Evolutionary conservation across 2,329 filamentous ascomycete species (phyloP).

Genomic region (Sporothrix curviconia): DNA sequence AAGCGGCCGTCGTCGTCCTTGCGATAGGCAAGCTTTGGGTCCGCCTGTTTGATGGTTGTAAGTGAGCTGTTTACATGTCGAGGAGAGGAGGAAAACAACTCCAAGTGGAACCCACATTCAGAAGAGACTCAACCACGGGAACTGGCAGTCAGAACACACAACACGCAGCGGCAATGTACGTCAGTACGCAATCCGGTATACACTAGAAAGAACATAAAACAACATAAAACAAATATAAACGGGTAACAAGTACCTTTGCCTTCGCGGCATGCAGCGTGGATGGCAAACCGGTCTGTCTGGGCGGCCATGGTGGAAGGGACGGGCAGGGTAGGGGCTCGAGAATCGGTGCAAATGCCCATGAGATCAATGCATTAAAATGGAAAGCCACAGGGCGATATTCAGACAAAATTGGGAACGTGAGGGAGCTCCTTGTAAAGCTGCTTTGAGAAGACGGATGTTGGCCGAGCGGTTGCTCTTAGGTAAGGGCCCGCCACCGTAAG

Average conservation of each 20-base stretch:
- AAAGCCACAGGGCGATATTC: background rate
- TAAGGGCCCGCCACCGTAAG: background rate
- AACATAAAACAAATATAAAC: too few species aligned
- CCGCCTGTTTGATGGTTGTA: constrained; percentile 48
- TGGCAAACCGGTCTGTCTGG: constrained; percentile 56
- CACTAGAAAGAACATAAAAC: too few species aligned
- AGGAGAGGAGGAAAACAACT: too few species aligned
- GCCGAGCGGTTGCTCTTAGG: background rate
- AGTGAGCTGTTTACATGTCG: background rate
- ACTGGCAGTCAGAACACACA: too few species aligned
- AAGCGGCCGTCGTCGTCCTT: constrained; percentile 84
- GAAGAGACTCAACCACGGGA: constrained; percentile 63
- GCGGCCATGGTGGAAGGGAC: constrained; percentile 9
- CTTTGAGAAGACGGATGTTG: too few species aligned
- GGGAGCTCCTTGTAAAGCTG: background rate
- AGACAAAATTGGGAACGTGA: background rate
- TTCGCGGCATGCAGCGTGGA: constrained; percentile 82
- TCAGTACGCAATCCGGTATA: too few species aligned
- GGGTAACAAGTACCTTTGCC: constrained; percentile 63
- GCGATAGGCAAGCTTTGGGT: constrained; percentile 65
- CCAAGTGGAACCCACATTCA: too few species aligned
- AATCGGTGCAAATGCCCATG: background rate
- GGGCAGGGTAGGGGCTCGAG: background rate
- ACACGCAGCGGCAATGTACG: too few species aligned
- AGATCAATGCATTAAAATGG: background rate